A percentile compares a stretch with the other conserved stretches of the same genome.
phyloP scores from a whole-genome alignment of 2,329 filamentous ascomycete genomes.

The Penicillium vulpinum region DNA sequence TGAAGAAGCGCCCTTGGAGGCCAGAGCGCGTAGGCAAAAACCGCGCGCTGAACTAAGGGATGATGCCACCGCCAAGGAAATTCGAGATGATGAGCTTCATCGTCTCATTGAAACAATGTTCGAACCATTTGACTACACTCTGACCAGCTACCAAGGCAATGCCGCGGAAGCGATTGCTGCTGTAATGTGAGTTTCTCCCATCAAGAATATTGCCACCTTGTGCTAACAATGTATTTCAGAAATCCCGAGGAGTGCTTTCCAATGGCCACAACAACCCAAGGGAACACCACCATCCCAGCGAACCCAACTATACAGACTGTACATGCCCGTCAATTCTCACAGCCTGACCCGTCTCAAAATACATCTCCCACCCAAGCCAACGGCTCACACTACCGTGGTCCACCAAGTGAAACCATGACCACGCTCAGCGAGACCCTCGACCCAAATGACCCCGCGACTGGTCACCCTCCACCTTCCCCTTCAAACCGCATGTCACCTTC shows the following conservation, averaged over 20 bases:
- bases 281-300: slow-evolving; percentile 12
- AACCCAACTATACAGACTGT: slow-evolving; percentile 29
- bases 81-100: slow-evolving; percentile 90
- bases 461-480: slow-evolving; percentile 28
- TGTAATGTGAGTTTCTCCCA: slow-evolving; percentile 28
- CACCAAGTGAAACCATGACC: slow-evolving; percentile 30
- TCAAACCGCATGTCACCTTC: slow-evolving; percentile 28
- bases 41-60: slow-evolving; percentile 88
- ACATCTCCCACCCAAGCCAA: slow-evolving; percentile 35
- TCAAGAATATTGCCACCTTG: slow-evolving; percentile 6
- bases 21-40: slow-evolving; percentile 87
- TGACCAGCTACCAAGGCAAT: slow-evolving; percentile 68
- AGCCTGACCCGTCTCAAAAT: slow-evolving; percentile 33
- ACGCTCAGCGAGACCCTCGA: slow-evolving; percentile 32
- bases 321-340: slow-evolving; percentile 40
- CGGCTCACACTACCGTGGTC: slow-evolving; percentile 29
- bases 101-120: slow-evolving; percentile 93
- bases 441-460: slow-evolving; percentile 23
- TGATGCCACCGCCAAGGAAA: slow-evolving; percentile 92
- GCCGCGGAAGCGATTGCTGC: slow-evolving; percentile 45
- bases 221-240: slow-evolving; percentile 20
- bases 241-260: slow-evolving; percentile 43
- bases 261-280: slow-evolving; percentile 20
- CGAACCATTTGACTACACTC: slow-evolving; percentile 91
- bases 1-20: slow-evolving; percentile 93